A percentile compares a stretch with the other conserved stretches of the same genome.
These are phyloP conservation scores for Linanthus parryae DNA, from an alignment of 148 eudicot species.

Conservation along the genomic window DNA sequence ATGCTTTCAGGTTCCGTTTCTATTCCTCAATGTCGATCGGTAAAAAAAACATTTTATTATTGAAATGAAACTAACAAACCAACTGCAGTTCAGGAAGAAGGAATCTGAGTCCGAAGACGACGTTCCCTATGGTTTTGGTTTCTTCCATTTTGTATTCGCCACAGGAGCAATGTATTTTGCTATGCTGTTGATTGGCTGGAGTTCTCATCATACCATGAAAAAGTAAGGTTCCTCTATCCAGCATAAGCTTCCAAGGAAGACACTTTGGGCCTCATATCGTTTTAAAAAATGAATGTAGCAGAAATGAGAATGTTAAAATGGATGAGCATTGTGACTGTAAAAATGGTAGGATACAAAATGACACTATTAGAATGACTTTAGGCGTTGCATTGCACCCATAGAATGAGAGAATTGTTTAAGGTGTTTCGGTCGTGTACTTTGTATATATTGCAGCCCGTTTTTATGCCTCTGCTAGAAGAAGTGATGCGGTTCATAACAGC, in stretches of 20 bases:
- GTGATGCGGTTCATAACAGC: no score
- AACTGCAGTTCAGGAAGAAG: slow-evolving; percentile 52
- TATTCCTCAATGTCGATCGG: background rate
- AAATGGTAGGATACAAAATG: background rate
- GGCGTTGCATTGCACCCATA: no score
- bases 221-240: slow-evolving; percentile 35
- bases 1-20: slow-evolving; percentile 62
- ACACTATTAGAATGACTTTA: background rate
- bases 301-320: background rate
- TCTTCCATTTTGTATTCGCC: slow-evolving; percentile 87
- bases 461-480: no score
- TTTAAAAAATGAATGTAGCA: background rate
- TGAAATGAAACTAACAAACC: background rate
- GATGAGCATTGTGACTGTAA: background rate
- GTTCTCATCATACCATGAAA: slow-evolving; percentile 58
- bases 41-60: background rate
- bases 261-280: background rate
- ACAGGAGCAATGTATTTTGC: slow-evolving; percentile 89
- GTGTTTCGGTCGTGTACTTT: no score
- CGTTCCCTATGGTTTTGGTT: slow-evolving; percentile 78
- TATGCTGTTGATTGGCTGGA: slow-evolving; percentile 84
- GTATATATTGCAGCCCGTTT: no score
- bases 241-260: background rate
- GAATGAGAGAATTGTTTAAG: no score
- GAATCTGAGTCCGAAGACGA: slow-evolving; percentile 49